Percentiles rank a stretch among this genome's conserved stretches.
phyloP scores from a whole-genome alignment of 306 rosid genomes.

The Trifolium pratense region DNA sequence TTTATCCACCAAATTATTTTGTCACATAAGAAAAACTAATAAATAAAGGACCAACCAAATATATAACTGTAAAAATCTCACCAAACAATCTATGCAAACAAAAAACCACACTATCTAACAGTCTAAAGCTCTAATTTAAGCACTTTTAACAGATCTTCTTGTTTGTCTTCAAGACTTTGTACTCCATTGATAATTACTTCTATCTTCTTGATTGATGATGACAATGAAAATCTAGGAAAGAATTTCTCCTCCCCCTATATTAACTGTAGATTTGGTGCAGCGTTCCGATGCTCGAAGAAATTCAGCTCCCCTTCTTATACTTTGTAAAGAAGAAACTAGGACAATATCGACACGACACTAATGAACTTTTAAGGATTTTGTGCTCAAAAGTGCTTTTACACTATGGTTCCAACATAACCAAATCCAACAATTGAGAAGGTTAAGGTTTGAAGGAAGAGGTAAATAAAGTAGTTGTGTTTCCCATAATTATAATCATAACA shows the following conservation, averaged over 20 bases:
- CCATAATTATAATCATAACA: slow-evolving; percentile 95
- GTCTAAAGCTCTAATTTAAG: slow-evolving; percentile 53
- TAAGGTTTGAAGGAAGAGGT: slow-evolving; percentile 94
- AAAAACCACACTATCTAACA: slow-evolving; percentile 50
- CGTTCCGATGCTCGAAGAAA: slow-evolving; percentile 46
- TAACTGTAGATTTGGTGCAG: slow-evolving; percentile 50
- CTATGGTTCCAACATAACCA: slow-evolving; percentile 95
- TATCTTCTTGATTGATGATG: slow-evolving; percentile 41
- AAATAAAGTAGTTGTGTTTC: slow-evolving; percentile 85
- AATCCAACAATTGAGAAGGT: slow-evolving; percentile 83
- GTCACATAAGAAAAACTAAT: slow-evolving; percentile 50
- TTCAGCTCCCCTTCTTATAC: slow-evolving; percentile 37
- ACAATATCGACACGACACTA: slow-evolving; percentile 48
- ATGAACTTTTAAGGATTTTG: slow-evolving; percentile 13
- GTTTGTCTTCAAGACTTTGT: slow-evolving; percentile 48
- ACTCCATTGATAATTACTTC: slow-evolving; percentile 37
- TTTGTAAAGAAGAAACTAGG: slow-evolving; percentile 50
- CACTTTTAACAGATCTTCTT: slow-evolving; percentile 49
- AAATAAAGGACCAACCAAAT: slow-evolving; percentile 47
- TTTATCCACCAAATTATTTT: slow-evolving; percentile 55
- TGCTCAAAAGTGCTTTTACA: slow-evolving; percentile 59
- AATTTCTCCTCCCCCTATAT: slow-evolving; percentile 44
- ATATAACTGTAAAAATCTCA: slow-evolving; percentile 59
- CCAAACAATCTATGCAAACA: slow-evolving; percentile 59
- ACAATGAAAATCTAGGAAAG: slow-evolving; percentile 39